phyloP scores from a whole-genome alignment of 164 flowering plant species.

The Stephania japonica region DNA sequence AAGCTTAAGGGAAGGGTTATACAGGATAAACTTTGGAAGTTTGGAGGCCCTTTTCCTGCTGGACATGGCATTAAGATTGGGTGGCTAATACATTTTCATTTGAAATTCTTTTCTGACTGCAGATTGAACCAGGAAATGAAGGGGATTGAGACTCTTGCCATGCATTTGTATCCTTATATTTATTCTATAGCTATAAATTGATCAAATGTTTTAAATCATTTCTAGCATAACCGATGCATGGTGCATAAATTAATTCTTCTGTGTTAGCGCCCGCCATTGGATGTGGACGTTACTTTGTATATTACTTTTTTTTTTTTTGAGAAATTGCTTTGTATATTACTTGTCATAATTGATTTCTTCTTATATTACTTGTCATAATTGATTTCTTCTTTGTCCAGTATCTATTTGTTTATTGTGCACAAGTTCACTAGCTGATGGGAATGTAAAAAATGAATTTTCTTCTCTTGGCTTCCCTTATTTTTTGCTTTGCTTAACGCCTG shows the following conservation, averaged over 20 bases:
- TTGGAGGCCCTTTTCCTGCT: too few relatives aligned
- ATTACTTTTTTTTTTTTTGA: too few relatives aligned
- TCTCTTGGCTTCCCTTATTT: not conserved
- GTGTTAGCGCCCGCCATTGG: too few relatives aligned
- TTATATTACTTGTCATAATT: not conserved
- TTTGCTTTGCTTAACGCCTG: constrained; percentile 27
- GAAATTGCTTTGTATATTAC: not conserved
- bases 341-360: too few relatives aligned
- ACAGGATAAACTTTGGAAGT: too few relatives aligned
- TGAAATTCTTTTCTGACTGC: constrained; percentile 21
- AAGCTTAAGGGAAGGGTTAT: too few relatives aligned
- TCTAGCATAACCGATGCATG: not conserved
- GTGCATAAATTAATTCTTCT: not conserved
- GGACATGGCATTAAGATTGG: too few relatives aligned
- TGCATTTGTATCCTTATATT: constrained; percentile 69
- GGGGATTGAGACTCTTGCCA: constrained; percentile 55
- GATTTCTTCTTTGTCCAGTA: not conserved
- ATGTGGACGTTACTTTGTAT: not conserved
- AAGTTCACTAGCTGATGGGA: not conserved
- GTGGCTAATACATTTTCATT: not conserved
- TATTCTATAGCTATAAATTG: too few relatives aligned
- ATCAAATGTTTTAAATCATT: too few relatives aligned
- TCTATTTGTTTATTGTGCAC: not conserved
- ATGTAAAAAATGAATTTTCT: not conserved
- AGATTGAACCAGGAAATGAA: constrained; percentile 89